Evolutionary conservation across 495 filamentous ascomycete species (phyloP).

Genomic region (Tuber melanosporum): DNA sequence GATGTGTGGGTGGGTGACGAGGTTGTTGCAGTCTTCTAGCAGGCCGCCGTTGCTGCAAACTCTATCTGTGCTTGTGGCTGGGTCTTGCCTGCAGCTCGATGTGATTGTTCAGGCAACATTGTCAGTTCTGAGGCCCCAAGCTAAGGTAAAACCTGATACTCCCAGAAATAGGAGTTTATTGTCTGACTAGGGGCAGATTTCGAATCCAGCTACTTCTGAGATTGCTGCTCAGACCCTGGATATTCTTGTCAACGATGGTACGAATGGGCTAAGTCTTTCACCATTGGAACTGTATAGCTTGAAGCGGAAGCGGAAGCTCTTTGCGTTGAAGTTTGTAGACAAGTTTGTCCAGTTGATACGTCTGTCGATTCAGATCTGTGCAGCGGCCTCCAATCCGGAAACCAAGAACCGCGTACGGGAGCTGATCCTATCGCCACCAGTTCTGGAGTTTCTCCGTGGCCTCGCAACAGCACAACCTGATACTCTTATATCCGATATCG

Average conservation of each 20-base stretch:
- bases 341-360: constrained; percentile 25
- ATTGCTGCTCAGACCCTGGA: constrained; percentile 28
- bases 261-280: constrained; percentile 13
- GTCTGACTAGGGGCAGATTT: background rate
- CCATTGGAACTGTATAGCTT: constrained; percentile 33
- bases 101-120: constrained; percentile 27
- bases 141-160: background rate
- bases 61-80: constrained; percentile 32
- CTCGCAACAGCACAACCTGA: constrained; percentile 29
- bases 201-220: constrained; percentile 17
- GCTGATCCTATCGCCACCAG: constrained; percentile 22
- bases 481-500: constrained; percentile 25
- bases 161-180: background rate
- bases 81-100: constrained; percentile 34
- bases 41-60: constrained; percentile 36
- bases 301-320: constrained; percentile 35
- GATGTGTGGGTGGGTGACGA: constrained; percentile 35
- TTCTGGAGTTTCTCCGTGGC: constrained; percentile 20
- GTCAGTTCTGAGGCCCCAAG: constrained; percentile 18
- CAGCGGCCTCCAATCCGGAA: constrained; percentile 18
- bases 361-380: constrained; percentile 21
- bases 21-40: constrained; percentile 21
- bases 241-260: constrained; percentile 20
- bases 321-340: constrained; percentile 19
- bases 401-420: constrained; percentile 15